Base-by-base conservation (phyloP, 768 basidiomycete genomes). In the Trametes sanguinea region DNA sequence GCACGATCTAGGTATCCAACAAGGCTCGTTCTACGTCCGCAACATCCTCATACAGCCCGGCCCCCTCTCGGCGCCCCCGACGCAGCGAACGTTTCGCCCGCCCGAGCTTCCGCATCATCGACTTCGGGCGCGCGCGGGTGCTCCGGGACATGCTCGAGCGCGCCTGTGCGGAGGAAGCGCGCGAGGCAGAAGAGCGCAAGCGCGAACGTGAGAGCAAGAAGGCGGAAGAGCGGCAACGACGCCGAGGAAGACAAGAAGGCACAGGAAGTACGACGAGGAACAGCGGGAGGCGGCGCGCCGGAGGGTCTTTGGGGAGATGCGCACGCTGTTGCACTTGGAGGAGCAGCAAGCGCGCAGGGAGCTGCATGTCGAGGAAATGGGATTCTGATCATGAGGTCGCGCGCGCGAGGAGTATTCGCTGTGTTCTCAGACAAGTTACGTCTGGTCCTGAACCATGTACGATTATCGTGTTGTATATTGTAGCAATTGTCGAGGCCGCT, bases 71-170 rank as follows among this genome's bases (percentile, higher is more conserved):
- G 62, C 64, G n/a, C 71, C 73, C 2, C 75, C 70, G 0, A 22
- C n/a, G 11, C 32, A 63, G 51, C 75, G 78, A 13, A 72, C 74
- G 11, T 6, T 63, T 33, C n/a, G 16, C 59, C 6, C 43, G 60
- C 1, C 76, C 77, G 8, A 76, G 74, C 53, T 84, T 81, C 65
- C 77, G 83, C 27, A 53, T 84, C 62, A 82, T 84, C 55, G 83
- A 84, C 66, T 82, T 83, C 39, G 83, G 82, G n/a, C 74, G 82
- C 10, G 70, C 57, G 47, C 27, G n/a, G 40, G 33, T 27, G 29
- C 54, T 52, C 17, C 37, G 51, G 8, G 10, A 53, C 14, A 7
- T 33, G 43, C 55, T 45, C 30, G 30, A 51, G 33, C 39, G 3
- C 17, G 16, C 33, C n/a, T 30, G 11, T 48, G 39, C 1, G 22